Base-by-base conservation (phyloP, 2,329 filamentous ascomycete genomes). In the Pseudopithomyces chartarum region DNA sequence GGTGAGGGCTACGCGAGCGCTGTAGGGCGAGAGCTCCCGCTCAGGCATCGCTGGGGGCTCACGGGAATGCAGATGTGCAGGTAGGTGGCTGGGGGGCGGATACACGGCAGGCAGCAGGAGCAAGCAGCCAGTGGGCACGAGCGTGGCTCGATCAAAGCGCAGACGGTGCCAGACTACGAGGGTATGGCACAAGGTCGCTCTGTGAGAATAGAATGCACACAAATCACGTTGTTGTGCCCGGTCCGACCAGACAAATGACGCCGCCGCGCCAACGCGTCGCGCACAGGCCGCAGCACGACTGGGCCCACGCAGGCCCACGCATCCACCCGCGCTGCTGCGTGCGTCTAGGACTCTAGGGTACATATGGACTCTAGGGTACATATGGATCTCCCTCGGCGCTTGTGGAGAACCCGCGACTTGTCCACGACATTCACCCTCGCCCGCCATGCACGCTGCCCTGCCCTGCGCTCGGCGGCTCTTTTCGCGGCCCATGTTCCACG, bases 11-110 rank as follows among this genome's bases (percentile, higher is more conserved):
- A 64, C 65, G 36, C 71, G 62, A 34, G 68, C 66, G 55, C 71
- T 73, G 59, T 64, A 71, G 20, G 70, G 69, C 38, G 72, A 74
- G 52, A 72, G 57, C 22, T 71, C 70, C 55, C 69, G 67, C 33
- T 60, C 55, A 32, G 33, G 44, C 49, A 54, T 51, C 32, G 48
- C 34, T 26, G 55, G 22, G 26, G 36, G 49, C 17, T 29, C 43
- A 17, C 32, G 20, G 26, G 20, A n/a, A 12, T 17, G 34, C 19
- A 34, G 39, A 13, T 32, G n/a, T 23, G 32, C 29, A 32, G 29
- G 17, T 17, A 29, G 45, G 11, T 22, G 32, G 10, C 40, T 43
- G 19, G 40, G 40, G n/a, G 40, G 40, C 33, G 52, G 52, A 38
- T 19, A 22, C 34, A 34, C 22, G 22, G 48, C 11, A 50, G 49